phyloP scores from a whole-genome alignment of 2,329 filamentous ascomycete species.

The Colletotrichum scovillei region DNA sequence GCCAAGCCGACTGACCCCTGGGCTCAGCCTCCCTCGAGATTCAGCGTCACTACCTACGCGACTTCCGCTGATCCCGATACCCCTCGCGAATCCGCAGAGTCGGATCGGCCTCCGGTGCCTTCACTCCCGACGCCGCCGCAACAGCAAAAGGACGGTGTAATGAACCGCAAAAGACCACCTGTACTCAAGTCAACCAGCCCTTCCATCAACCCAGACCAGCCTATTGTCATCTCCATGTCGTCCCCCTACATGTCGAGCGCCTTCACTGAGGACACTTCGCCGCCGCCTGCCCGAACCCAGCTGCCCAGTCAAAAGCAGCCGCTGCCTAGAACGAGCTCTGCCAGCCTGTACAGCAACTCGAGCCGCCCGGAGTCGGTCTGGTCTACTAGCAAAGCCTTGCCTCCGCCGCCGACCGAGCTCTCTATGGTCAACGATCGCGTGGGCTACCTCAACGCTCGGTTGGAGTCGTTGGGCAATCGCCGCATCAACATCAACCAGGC shows the following conservation, averaged over 20 bases:
- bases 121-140: slow-evolving; percentile 50
- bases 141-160: slow-evolving; percentile 48
- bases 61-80: slow-evolving; percentile 58
- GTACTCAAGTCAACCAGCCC: slow-evolving; percentile 40
- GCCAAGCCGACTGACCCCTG: slow-evolving; percentile 49
- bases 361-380: slow-evolving; percentile 42
- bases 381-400: slow-evolving; percentile 68
- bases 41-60: slow-evolving; percentile 72
- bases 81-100: slow-evolving; percentile 50
- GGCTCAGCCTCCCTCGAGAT: slow-evolving; percentile 68
- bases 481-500: slow-evolving; percentile 77
- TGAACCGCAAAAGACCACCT: slow-evolving; percentile 52
- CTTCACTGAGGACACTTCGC: slow-evolving; percentile 35
- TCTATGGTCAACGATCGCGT: slow-evolving; percentile 71
- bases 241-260: slow-evolving; percentile 46
- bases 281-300: slow-evolving; percentile 23
- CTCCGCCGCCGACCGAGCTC: slow-evolving; percentile 70
- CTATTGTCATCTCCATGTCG: slow-evolving; percentile 49
- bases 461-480: slow-evolving; percentile 73
- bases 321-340: slow-evolving; percentile 18
- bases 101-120: slow-evolving; percentile 50
- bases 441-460: slow-evolving; percentile 72
- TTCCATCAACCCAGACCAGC: slow-evolving; percentile 37
- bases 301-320: slow-evolving; percentile 30
- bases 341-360: slow-evolving; percentile 22